Base-by-base conservation (phyloP, 768 basidiomycete genomes). In the Mrakia gelida region DNA sequence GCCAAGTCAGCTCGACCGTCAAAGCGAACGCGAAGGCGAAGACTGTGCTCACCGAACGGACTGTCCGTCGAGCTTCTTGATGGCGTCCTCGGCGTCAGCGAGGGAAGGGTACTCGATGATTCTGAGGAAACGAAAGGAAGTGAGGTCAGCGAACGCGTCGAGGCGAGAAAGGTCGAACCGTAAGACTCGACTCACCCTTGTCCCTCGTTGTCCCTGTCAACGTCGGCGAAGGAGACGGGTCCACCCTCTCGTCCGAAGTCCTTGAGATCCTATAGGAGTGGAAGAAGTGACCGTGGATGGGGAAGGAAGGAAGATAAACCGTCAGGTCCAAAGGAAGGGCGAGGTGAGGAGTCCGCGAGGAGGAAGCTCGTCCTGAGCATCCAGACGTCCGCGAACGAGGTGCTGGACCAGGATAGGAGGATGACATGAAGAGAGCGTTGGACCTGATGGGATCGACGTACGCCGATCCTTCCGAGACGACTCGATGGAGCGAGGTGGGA, bases 171-270 rank as follows among this genome's bases (percentile, higher is more conserved):
- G n/a, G n/a, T 15, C 15, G 49, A 52, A 13, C n/a, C n/a, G n/a
- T n/a, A 75, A 32, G 16, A n/a, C 8, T 38, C 23, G 3, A 85
- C 91, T 80, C 80, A 97, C 95, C 96, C 96, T 87, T 93, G 90
- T 45, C 92, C 92, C 34, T 92, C 90, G 80, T 85, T 84, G 82
- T 95, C 91, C 56, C 94, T 91, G 83, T 98, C 95, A 79, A 98
- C 91, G 83, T 98, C 96, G 61, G 96, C 94, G 82, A 92, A 98
- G 28, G 92, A 93, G 77, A 98, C 94, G 83, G 90, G 92, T 62
- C 94, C 95, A 71, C 92, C 93, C 82, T 94, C 91, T 79, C 96
- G 93, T 81, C 95, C 96, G 80, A 95, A 98, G 83, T 98, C 96
- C 86, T 98, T 98, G 84, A 98, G 87, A 84, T 98, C 96, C 96